Percentiles rank a stretch among this genome's conserved stretches.
Evolutionary conservation across 208 protist species (phyloP).

Genomic region (Borovskyia barvae): DNA sequence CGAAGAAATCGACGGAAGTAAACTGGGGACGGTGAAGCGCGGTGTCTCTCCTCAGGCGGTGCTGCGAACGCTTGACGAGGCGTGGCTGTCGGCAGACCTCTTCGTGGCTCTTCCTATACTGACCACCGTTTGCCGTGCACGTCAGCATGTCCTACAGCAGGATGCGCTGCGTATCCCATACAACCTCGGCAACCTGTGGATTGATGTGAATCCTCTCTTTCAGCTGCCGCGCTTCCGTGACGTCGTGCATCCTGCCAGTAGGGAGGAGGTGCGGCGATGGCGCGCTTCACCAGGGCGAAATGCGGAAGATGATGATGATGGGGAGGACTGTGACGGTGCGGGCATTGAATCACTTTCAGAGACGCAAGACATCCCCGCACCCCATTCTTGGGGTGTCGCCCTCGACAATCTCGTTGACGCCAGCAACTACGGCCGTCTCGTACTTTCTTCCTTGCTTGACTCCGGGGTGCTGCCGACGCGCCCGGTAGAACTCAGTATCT

Average conservation of each 20-base stretch:
- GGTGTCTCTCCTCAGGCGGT: conserved; percentile 8
- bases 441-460: conserved; percentile 34
- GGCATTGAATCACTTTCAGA: background rate
- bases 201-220: conserved; percentile 81
- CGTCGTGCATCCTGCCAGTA: background rate
- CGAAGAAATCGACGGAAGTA: background rate
- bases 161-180: conserved; percentile 54
- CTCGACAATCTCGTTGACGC: conserved; percentile 27
- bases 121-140: conserved; percentile 48
- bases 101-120: conserved; percentile 53
- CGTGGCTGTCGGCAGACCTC: conserved; percentile 58
- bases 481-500: conserved; percentile 26
- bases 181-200: conserved; percentile 23
- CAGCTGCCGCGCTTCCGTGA: conserved; percentile 8
- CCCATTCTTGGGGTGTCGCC: conserved; percentile 16
- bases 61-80: conserved; percentile 20
- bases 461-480: conserved; percentile 46
- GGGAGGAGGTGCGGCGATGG: conserved; percentile 13
- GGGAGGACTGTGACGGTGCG: background rate
- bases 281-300: conserved; percentile 10
- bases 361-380: background rate
- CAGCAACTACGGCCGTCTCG: conserved; percentile 19
- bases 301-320: background rate
- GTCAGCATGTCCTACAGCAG: conserved; percentile 35
- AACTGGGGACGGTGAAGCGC: background rate